Conservation (phyloP, 176 grass and related monocot genomes). For the Paspalum notatum region DNA sequence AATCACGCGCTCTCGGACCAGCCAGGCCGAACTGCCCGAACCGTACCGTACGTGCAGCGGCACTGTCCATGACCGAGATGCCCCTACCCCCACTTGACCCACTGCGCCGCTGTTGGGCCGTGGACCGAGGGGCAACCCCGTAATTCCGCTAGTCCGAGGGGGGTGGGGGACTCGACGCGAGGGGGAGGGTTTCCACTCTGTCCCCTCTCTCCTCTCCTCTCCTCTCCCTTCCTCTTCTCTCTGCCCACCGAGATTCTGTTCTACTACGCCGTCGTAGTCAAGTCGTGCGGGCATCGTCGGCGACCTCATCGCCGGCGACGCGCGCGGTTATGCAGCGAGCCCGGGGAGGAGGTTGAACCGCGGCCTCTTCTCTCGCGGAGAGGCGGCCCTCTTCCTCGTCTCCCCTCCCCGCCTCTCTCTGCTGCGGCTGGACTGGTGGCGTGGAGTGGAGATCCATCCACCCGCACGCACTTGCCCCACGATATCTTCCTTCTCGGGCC, state of each 20-base stretch:
- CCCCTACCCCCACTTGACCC: background rate
- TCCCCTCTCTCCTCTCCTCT: too few species aligned
- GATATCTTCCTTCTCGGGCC: constrained; percentile 35
- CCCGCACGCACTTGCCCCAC: constrained; percentile 15
- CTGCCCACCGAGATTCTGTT: background rate
- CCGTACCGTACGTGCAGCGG: background rate
- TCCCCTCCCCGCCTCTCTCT: background rate
- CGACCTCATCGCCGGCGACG: constrained; percentile 32
- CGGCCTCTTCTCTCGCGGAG: background rate
- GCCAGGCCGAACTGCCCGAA: background rate
- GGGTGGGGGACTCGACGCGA: background rate
- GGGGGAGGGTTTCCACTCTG: background rate
- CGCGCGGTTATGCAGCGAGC: background rate
- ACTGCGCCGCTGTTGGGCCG: too few species aligned
- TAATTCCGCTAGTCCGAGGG: background rate
- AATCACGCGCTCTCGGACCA: constrained; percentile 5
- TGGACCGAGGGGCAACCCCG: constrained; percentile 1
- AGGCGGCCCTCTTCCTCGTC: background rate
- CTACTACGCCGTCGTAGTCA: constrained; percentile 22
- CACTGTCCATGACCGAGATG: background rate
- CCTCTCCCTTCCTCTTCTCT: too few species aligned
- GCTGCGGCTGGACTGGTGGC: constrained; percentile 32
- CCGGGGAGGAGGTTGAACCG: too few species aligned
- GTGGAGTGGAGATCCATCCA: constrained; percentile 48
- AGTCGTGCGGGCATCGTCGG: constrained; percentile 18